These are phyloP conservation scores for Darksidea phi DNA, from an alignment of 495 filamentous ascomycete species.

Conservation along the genomic window DNA sequence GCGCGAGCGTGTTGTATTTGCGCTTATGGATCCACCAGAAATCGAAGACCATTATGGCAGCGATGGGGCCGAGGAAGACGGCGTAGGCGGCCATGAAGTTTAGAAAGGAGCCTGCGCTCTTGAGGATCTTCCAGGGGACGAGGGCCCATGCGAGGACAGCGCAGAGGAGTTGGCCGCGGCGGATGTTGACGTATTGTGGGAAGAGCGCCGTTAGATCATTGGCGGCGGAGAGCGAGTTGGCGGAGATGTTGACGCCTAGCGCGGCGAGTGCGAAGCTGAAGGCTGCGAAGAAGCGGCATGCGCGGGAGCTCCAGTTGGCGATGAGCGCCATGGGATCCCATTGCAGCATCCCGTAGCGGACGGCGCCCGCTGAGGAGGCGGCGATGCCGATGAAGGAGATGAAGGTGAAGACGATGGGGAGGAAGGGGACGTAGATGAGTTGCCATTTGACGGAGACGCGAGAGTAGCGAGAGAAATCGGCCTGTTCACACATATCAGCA, in stretches of 20 bases:
- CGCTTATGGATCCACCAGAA: slow-evolving; percentile 65
- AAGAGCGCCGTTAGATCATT: slow-evolving; percentile 61
- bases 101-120: slow-evolving; percentile 56
- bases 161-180: slow-evolving; percentile 55
- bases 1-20: slow-evolving; percentile 58
- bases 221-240: slow-evolving; percentile 57
- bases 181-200: slow-evolving; percentile 60
- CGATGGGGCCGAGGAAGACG: slow-evolving; percentile 69
- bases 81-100: slow-evolving; percentile 58
- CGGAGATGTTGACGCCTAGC: slow-evolving; percentile 61
- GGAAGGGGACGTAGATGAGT: slow-evolving; percentile 56
- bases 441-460: slow-evolving; percentile 50
- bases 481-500: slow-evolving; percentile 7
- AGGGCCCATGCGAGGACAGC: slow-evolving; percentile 57
- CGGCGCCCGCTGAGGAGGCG: slow-evolving; percentile 39
- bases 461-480: slow-evolving; percentile 62
- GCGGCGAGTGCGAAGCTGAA: slow-evolving; percentile 53
- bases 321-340: slow-evolving; percentile 60
- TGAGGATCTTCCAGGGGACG: slow-evolving; percentile 64
- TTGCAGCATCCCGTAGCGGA: slow-evolving; percentile 50
- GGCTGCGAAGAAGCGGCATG: slow-evolving; percentile 59
- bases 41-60: slow-evolving; percentile 64
- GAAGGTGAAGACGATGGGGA: slow-evolving; percentile 60
- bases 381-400: slow-evolving; percentile 42
- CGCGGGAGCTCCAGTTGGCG: slow-evolving; percentile 53